Conservation (phyloP, 768 basidiomycete genomes). For the Leucocoprinus sp. region DNA sequence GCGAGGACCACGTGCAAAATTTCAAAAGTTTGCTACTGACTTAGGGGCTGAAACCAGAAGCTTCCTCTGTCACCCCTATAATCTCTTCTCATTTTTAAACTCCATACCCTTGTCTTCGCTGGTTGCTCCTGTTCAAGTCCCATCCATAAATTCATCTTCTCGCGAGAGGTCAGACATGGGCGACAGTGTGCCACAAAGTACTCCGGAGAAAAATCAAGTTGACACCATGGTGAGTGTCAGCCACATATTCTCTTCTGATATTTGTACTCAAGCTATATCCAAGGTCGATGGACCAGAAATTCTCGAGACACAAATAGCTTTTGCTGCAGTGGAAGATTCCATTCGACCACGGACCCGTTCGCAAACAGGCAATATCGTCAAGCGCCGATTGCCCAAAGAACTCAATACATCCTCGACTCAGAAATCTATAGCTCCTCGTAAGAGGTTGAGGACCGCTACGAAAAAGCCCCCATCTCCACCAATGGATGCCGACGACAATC, state of each 20-base stretch:
- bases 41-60: slow-evolving; percentile 8
- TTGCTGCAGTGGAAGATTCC: slow-evolving; percentile 5
- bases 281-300: slow-evolving; percentile 7
- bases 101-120: neutral
- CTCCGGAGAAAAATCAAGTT: slow-evolving; percentile 1
- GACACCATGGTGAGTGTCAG: neutral
- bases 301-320: neutral
- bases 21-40: slow-evolving; percentile 9
- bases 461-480: slow-evolving; percentile 8
- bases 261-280: neutral
- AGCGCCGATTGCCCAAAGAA: slow-evolving; percentile 21
- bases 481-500: slow-evolving; percentile 1
- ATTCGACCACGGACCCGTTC: slow-evolving; percentile 28
- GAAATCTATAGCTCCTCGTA: slow-evolving; percentile 3
- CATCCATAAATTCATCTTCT: neutral
- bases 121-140: neutral
- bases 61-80: slow-evolving; percentile 6
- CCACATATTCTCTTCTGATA: neutral
- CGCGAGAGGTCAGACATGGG: neutral
- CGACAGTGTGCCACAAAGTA: neutral
- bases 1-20: slow-evolving; percentile 9
- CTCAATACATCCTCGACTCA: slow-evolving; percentile 4
- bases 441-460: slow-evolving; percentile 5
- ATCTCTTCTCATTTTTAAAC: slow-evolving; percentile 1
- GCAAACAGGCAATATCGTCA: slow-evolving; percentile 24